phyloP scores from a whole-genome alignment of 2,329 filamentous ascomycete genomes.

The Botrytis cinerea region DNA sequence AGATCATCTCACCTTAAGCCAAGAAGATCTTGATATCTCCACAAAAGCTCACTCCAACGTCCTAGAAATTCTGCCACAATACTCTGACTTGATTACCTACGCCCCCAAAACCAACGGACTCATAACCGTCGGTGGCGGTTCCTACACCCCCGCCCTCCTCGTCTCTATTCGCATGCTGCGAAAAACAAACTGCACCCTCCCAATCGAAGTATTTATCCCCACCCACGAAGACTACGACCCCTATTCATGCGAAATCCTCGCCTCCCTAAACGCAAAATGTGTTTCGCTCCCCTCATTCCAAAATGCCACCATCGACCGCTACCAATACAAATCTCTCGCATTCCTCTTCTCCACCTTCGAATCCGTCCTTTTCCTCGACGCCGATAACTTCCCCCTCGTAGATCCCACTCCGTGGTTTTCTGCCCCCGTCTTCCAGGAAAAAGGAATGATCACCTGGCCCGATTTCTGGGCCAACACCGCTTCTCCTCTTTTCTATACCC shows the following conservation, averaged over 20 bases:
- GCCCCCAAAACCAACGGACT: slow-evolving; percentile 41
- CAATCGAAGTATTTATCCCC: slow-evolving; percentile 47
- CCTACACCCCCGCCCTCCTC: slow-evolving; percentile 44
- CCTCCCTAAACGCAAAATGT: slow-evolving; percentile 45
- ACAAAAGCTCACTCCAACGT: slow-evolving; percentile 8
- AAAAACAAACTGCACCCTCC: slow-evolving; percentile 42
- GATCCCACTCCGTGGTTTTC: slow-evolving; percentile 47
- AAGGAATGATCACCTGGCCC: slow-evolving; percentile 49
- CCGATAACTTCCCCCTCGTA: slow-evolving; percentile 49
- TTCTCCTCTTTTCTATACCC: slow-evolving; percentile 45
- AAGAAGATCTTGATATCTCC: slow-evolving; percentile 15
- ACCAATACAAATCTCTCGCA: slow-evolving; percentile 51
- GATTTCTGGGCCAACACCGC: slow-evolving; percentile 49
- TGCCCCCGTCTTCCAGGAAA: slow-evolving; percentile 45
- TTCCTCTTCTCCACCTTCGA: slow-evolving; percentile 53
- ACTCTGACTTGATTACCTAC: slow-evolving; percentile 17
- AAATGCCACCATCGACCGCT: slow-evolving; percentile 43
- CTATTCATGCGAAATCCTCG: slow-evolving; percentile 44
- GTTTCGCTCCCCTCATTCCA: slow-evolving; percentile 44
- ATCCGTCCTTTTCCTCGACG: slow-evolving; percentile 51
- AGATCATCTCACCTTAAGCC: slow-evolving; percentile 11
- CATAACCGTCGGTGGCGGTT: slow-evolving; percentile 46
- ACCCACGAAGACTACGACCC: slow-evolving; percentile 43
- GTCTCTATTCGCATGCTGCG: slow-evolving; percentile 48
- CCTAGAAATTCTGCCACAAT: slow-evolving; percentile 14